phyloP scores from a whole-genome alignment of 2,329 filamentous ascomycete genomes.

The Fusarium succisae region DNA sequence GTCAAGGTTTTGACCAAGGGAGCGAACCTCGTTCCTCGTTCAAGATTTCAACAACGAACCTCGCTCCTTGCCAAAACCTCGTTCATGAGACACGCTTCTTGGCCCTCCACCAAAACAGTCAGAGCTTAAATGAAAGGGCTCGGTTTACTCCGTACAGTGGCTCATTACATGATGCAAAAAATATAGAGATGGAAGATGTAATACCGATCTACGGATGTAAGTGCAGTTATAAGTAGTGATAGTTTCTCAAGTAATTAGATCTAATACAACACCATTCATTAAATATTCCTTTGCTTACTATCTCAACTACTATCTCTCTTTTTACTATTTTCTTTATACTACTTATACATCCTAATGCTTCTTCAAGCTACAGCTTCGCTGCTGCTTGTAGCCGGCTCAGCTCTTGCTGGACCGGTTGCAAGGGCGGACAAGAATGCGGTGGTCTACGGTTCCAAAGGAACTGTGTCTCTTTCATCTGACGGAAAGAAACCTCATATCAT shows the following conservation, averaged over 20 bases:
- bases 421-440: background rate
- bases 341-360: background rate
- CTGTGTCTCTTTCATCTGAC: background rate
- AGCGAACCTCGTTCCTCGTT: background rate
- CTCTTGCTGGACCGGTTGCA: background rate
- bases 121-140: background rate
- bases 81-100: background rate
- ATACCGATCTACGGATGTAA: accelerated
- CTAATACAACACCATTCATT: accelerated
- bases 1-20: background rate
- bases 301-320: background rate
- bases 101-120: no score
- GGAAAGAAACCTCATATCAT: background rate
- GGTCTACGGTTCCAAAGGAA: background rate
- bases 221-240: no score
- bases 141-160: background rate
- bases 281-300: accelerated
- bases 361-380: background rate
- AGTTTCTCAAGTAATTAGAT: accelerated
- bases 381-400: background rate
- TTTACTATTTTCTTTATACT: background rate
- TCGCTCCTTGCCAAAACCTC: background rate
- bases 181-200: background rate
- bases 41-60: background rate
- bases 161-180: background rate